These are phyloP conservation scores for Salix arbutifolia DNA, from an alignment of 345 rosid genomes.

Conservation along the genomic window DNA sequence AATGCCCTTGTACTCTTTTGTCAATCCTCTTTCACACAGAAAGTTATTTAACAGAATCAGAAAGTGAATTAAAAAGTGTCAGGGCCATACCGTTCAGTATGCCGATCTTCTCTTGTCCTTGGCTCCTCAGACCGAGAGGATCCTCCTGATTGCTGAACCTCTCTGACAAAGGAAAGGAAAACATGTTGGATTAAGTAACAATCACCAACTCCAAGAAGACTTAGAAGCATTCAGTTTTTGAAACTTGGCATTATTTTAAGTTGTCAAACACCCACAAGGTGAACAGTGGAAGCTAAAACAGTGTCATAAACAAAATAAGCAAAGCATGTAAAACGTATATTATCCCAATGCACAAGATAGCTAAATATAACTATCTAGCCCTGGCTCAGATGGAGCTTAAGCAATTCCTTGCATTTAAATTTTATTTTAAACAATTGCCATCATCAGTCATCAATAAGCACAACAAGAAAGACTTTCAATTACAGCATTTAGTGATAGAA, in stretches of 20 bases:
- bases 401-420: neutral
- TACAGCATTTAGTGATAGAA: neutral
- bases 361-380: neutral
- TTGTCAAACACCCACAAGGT: neutral
- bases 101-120: constrained; percentile 64
- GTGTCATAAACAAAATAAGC: neutral
- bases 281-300: neutral
- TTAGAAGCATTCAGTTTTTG: neutral
- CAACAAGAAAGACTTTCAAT: neutral
- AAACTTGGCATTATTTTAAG: neutral
- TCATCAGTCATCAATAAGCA: neutral
- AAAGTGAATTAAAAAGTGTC: neutral
- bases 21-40: neutral
- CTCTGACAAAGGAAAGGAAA: constrained; percentile 34
- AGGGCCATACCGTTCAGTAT: constrained; percentile 50
- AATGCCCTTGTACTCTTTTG: neutral
- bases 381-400: neutral
- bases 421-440: neutral
- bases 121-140: constrained; percentile 80
- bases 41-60: neutral
- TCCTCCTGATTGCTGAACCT: constrained; percentile 55
- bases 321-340: neutral
- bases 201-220: neutral
- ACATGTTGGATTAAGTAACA: neutral
- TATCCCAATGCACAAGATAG: neutral